Percentiles rank a stretch among this genome's conserved stretches.
Evolutionary conservation across 768 basidiomycete species (phyloP).

Genomic region (Tephrocybe sp.): DNA sequence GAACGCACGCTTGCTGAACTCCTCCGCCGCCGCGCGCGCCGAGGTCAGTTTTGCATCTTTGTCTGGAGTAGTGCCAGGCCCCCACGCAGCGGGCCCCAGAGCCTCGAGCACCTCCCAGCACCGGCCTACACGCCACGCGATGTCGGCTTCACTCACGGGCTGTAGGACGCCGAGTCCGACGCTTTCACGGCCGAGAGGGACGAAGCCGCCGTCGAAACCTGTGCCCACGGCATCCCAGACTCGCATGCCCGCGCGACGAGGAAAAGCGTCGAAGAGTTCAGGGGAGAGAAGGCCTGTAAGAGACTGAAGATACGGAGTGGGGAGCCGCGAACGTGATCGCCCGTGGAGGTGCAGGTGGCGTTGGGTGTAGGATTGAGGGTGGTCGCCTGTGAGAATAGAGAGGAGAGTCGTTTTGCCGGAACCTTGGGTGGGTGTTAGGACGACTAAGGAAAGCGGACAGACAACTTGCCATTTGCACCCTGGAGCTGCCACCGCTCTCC

Average conservation of each 20-base stretch:
- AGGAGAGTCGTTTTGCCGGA: slow-evolving; percentile 96
- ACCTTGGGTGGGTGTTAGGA: slow-evolving; percentile 41
- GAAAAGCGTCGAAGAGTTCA: slow-evolving; percentile 91
- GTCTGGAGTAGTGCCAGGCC: slow-evolving; percentile 3
- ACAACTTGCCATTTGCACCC: slow-evolving; percentile 74
- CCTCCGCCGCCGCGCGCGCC: slow-evolving; percentile 23
- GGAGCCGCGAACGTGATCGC: slow-evolving; percentile 57
- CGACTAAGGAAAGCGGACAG: background rate
- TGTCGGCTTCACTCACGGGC: slow-evolving; percentile 27
- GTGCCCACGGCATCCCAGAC: slow-evolving; percentile 84
- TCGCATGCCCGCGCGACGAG: slow-evolving; percentile 62
- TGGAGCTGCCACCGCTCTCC: slow-evolving; percentile 91
- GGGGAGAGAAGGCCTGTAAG: slow-evolving; percentile 83
- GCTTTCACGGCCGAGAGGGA: slow-evolving; percentile 43
- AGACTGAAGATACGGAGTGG: slow-evolving; percentile 67
- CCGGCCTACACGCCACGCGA: slow-evolving; percentile 37
- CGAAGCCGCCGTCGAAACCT: slow-evolving; percentile 86
- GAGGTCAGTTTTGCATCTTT: background rate
- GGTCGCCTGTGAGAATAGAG: slow-evolving; percentile 88
- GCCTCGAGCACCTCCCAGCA: slow-evolving; percentile 58
- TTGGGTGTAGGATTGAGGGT: slow-evolving; percentile 92
- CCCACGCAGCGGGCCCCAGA: slow-evolving; percentile 64
- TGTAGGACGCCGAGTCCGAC: slow-evolving; percentile 49
- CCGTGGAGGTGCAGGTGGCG: slow-evolving; percentile 38
- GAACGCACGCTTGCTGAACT: slow-evolving; percentile 56